Evolutionary conservation across 345 rosid species (phyloP), one percentile per base, ranked within the genome.

Genomic region (Erucastrum elatum): DNA sequence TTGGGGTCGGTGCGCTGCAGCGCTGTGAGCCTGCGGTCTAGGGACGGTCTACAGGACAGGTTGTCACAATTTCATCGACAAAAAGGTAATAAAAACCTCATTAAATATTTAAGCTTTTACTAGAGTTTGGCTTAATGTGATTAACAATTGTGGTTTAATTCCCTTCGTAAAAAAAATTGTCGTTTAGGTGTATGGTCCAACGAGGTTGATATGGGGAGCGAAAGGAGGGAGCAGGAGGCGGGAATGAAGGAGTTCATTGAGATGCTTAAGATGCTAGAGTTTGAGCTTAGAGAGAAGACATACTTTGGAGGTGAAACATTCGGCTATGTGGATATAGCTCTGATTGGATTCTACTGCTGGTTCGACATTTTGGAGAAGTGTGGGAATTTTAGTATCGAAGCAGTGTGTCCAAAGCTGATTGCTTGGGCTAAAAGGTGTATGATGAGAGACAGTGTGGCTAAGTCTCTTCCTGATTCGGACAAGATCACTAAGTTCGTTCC

Each of bases 11-110:
- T n/a, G n/a, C n/a, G n/a, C n/a, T n/a, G n/a, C n/a, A n/a, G n/a
- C n/a, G n/a, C n/a, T n/a, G n/a, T n/a, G n/a, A n/a, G n/a, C n/a
- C n/a, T n/a, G n/a, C n/a, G n/a, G n/a, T n/a, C n/a, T n/a, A n/a
- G n/a, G n/a, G n/a, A n/a, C n/a, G n/a, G n/a, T n/a, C n/a, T n/a
- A n/a, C n/a, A n/a, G n/a, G n/a, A n/a, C n/a, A n/a, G n/a, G n/a
- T n/a, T n/a, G n/a, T n/a, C n/a, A n/a, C n/a, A 91, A 90, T 64
- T 92, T 81, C 71, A 75, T 92, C 2, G 97, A 92, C 74, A 87
- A 82, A 59, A 92, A 89, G 93, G 95, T 90, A 25, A 41, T 41
- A 9, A 10, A 4, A 59, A 12, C 26, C 13, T 44, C n/a, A 5
- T 44, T 44, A 59, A 25, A 26, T 6, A 59, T 59, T 5, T 4